Percentiles rank a stretch among this genome's conserved stretches.
Evolutionary conservation across 1,284 basidiomycete genomes (phyloP).

Genomic region (Apiotrichum siamense): DNA sequence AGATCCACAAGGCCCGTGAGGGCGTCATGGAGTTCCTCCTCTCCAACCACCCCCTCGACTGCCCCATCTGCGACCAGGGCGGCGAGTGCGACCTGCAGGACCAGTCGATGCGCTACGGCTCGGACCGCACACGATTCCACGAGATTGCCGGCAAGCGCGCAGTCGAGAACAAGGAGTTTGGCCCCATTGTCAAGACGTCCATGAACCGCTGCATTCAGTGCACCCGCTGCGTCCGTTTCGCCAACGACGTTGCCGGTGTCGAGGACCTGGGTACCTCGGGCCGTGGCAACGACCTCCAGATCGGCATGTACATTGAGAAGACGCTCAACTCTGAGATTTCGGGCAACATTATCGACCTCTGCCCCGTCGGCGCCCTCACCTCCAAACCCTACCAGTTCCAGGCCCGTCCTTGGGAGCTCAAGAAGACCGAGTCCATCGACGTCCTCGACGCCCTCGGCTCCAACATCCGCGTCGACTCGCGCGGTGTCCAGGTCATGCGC

Average conservation of each 20-base stretch:
- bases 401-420: constrained; percentile 96
- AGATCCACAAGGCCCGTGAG: constrained; percentile 86
- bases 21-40: constrained; percentile 99
- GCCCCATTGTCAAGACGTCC: constrained; percentile 94
- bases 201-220: constrained; percentile 99
- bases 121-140: constrained; percentile 95
- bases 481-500: constrained; percentile 94
- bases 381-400: constrained; percentile 98
- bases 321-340: constrained; percentile 96
- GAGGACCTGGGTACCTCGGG: constrained; percentile 96
- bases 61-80: constrained; percentile 97
- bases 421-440: constrained; percentile 95
- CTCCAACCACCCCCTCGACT: constrained; percentile 95
- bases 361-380: constrained; percentile 90
- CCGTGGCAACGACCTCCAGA: constrained; percentile 96
- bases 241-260: constrained; percentile 97
- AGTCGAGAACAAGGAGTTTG: constrained; percentile 96
- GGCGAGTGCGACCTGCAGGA: constrained; percentile 99
- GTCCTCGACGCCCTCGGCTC: constrained; percentile 97
- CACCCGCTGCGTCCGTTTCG: constrained; percentile 97
- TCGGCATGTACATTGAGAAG: constrained; percentile 97
- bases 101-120: constrained; percentile 98
- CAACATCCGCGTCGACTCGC: constrained; percentile 94
- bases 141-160: constrained; percentile 97
- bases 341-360: constrained; percentile 95